Evolutionary conservation across 495 filamentous ascomycete species (phyloP).

Genomic region (Mytilinidion resinicola): DNA sequence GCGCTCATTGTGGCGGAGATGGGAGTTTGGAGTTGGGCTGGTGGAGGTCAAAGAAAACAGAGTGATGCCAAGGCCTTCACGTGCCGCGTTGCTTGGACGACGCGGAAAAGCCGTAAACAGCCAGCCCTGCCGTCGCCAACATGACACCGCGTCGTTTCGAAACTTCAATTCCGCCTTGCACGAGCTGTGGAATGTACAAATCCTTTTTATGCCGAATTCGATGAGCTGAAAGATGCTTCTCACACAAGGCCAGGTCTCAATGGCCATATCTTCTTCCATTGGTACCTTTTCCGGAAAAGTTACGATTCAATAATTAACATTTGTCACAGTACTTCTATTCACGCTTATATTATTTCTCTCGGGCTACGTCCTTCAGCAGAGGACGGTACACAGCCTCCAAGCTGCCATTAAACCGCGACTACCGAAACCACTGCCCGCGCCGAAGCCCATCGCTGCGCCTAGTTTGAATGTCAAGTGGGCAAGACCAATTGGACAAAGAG

Average conservation of each 20-base stretch:
- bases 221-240: constrained; percentile 30
- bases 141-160: neutral
- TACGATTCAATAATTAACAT: neutral
- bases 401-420: constrained; percentile 47
- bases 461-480: constrained; percentile 27
- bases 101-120: neutral
- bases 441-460: constrained; percentile 13
- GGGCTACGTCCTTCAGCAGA: constrained; percentile 65
- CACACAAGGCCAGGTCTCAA: constrained; percentile 39
- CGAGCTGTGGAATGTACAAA: constrained; percentile 16
- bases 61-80: constrained; percentile 5
- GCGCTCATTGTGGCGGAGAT: neutral
- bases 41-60: neutral
- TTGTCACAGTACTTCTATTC: constrained; percentile 45
- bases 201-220: neutral
- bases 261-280: constrained; percentile 34
- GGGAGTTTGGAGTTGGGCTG: neutral
- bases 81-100: too few relatives aligned
- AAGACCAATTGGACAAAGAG: constrained; percentile 18
- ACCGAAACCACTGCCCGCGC: constrained; percentile 28
- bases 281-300: constrained; percentile 18
- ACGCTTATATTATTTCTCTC: constrained; percentile 62
- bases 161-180: constrained; percentile 5
- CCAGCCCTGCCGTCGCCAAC: constrained; percentile 2
- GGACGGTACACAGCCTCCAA: constrained; percentile 58